Evolutionary conservation across 2,329 filamentous ascomycete genomes (phyloP).

Genomic region (Fusarium hostae): DNA sequence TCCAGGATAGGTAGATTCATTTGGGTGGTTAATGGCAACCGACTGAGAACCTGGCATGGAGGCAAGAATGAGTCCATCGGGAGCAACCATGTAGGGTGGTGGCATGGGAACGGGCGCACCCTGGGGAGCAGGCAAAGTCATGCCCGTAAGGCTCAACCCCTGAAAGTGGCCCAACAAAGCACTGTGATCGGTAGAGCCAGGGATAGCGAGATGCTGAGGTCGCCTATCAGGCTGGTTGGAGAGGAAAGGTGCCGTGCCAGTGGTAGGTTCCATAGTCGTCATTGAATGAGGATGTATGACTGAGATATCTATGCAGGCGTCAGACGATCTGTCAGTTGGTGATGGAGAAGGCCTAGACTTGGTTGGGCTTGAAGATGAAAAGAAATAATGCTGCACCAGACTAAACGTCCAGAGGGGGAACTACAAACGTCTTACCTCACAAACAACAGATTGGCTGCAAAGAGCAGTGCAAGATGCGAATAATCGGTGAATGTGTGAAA

Average conservation of each 20-base stretch:
- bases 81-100: constrained; percentile 51
- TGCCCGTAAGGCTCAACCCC: constrained; percentile 52
- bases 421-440: constrained; percentile 43
- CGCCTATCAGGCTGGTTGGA: constrained; percentile 46
- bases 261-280: constrained; percentile 52
- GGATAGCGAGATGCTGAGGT: constrained; percentile 46
- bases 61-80: constrained; percentile 54
- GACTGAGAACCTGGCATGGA: constrained; percentile 50
- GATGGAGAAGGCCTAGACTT: neutral
- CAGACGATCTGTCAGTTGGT: neutral
- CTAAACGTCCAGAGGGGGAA: neutral
- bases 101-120: constrained; percentile 50
- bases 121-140: constrained; percentile 48
- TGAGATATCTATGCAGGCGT: constrained; percentile 38
- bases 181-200: constrained; percentile 47
- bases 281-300: constrained; percentile 50
- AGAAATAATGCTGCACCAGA: neutral
- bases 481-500: constrained; percentile 46
- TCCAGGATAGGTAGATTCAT: constrained; percentile 49
- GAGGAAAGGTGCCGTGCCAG: constrained; percentile 48
- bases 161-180: constrained; percentile 51
- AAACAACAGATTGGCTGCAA: constrained; percentile 49
- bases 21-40: constrained; percentile 50
- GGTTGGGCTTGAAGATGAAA: neutral
- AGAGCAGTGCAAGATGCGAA: constrained; percentile 47